Base-by-base conservation (phyloP, 257 asterid species). In the Perilla frutescens region DNA sequence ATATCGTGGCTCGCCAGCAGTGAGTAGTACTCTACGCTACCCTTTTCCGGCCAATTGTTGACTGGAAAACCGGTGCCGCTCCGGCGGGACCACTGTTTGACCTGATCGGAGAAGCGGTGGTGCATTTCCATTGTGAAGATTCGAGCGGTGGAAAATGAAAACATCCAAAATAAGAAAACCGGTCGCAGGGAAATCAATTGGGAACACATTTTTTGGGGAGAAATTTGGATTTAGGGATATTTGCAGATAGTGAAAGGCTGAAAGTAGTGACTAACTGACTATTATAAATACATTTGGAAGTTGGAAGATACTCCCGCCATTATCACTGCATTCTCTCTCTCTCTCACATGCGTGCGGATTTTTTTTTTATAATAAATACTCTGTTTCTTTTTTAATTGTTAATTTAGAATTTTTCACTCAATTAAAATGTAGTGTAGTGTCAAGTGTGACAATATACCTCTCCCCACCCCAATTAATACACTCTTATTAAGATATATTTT, bases 41-140 rank as follows among this genome's bases (percentile, higher is more conserved):
- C 91, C 59, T 81, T 83, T 11, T 55, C 82, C 36, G 97, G 95
- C 96, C 89, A 90, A 58, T 50, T 58, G 4, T 64, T 81, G 40
- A 26, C 73, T 73, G 74, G 79, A 5, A 80, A 80, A 36, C 12
- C 56, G 31, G 77, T 59, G 26, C 74, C 77, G 62, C 68, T 49
- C 65, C 43, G 72, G 58, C 72, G 83, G 8, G 84, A 83, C 88
- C 84, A 84, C 32, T 85, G 81, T 89, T 84, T 88, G 80, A 92
- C 89, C 36, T 83, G 84, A 54, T 88, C 88, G 72, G 96, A 90
- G 81, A 88, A 92, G 9, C 96, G 89, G 73, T 92, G 96, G 86
- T 92, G 97, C 84, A 91, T 87, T 87, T 89, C 86, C 54, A 91
- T 84, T 15, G 86, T 84, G 83, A 81, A 88, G 72, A 84, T 73